Percentiles rank a stretch among this genome's conserved stretches.
Evolutionary conservation across 371 early-diverging fungal species (phyloP).

Genomic region (Coemansia sp.): DNA sequence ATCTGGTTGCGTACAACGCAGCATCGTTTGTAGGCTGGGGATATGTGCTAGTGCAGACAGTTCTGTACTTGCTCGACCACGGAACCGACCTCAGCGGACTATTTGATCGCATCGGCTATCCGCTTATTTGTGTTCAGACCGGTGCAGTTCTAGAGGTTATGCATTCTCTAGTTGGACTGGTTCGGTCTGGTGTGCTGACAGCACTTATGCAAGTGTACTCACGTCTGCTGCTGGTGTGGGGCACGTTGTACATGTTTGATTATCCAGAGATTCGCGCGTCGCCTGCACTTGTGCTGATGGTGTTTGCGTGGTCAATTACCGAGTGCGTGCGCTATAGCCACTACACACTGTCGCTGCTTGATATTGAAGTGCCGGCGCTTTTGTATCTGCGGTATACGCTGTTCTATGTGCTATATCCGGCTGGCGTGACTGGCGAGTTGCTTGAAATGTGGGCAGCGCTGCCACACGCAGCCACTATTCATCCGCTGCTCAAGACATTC

Average conservation of each 20-base stretch:
- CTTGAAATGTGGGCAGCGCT: conserved; percentile 72
- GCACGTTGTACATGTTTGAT: conserved; percentile 67
- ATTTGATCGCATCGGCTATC: conserved; percentile 60
- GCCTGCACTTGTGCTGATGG: conserved; percentile 76
- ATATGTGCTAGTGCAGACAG: conserved; percentile 61
- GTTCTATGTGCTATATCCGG: conserved; percentile 87
- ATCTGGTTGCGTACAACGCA: conserved; percentile 78
- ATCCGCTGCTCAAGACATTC: conserved; percentile 57
- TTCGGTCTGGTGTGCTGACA: conserved; percentile 76
- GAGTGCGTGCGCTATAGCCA: conserved; percentile 85
- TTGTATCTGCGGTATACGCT: conserved; percentile 68
- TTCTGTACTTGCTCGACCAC: conserved; percentile 55
- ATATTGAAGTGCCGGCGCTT: conserved; percentile 57
- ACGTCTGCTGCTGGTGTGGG: conserved; percentile 83
- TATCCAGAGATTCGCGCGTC: conserved; percentile 63
- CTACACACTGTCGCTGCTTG: conserved; percentile 73
- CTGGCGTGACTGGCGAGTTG: conserved; percentile 84
- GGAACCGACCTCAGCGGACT: conserved; percentile 58
- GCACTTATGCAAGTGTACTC: conserved; percentile 85
- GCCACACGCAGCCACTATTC: conserved; percentile 61
- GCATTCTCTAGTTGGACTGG: conserved; percentile 54
- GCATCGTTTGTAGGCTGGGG: conserved; percentile 75
- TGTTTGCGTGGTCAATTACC: conserved; percentile 90
- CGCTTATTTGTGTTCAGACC: conserved; percentile 68
- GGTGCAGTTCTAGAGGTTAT: conserved; percentile 74